Conservation (phyloP, 352 stramenopile genomes). For the Phytophthora citrophthora region DNA sequence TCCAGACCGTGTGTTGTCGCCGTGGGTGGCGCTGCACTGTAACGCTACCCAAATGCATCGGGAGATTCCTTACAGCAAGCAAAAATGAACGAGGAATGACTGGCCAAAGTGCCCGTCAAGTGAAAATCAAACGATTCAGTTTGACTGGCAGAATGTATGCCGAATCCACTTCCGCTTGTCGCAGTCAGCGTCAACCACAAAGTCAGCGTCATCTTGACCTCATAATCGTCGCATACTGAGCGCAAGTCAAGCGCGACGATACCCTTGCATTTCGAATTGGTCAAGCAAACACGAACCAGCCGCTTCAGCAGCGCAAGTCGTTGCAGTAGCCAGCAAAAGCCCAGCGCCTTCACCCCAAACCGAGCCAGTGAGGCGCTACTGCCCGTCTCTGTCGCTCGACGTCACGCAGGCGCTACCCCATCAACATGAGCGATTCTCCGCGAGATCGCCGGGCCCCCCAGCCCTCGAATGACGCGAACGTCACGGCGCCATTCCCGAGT, state of each 20-base stretch:
- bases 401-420: slow-evolving; percentile 26
- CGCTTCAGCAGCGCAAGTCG: background rate
- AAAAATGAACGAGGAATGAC: no score
- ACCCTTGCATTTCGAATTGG: slow-evolving; percentile 18
- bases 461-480: slow-evolving; percentile 25
- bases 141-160: slow-evolving; percentile 11
- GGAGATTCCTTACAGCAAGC: no score
- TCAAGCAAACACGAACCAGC: slow-evolving; percentile 20
- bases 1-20: background rate
- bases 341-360: slow-evolving; percentile 4
- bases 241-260: slow-evolving; percentile 22
- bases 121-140: no score
- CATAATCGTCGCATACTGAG: slow-evolving; percentile 35
- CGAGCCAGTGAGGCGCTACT: slow-evolving; percentile 25
- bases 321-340: background rate
- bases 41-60: no score
- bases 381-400: slow-evolving; percentile 37
- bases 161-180: slow-evolving; percentile 11
- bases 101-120: no score
- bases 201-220: slow-evolving; percentile 15
- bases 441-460: slow-evolving; percentile 17
- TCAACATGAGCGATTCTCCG: slow-evolving; percentile 41
- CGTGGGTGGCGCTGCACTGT: background rate
- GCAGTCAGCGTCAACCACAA: slow-evolving; percentile 4
- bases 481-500: slow-evolving; percentile 20